Evolutionary conservation across 2,329 filamentous ascomycete genomes (phyloP), one percentile per base, ranked within the genome.

Genomic region (Laburnicola sp.): DNA sequence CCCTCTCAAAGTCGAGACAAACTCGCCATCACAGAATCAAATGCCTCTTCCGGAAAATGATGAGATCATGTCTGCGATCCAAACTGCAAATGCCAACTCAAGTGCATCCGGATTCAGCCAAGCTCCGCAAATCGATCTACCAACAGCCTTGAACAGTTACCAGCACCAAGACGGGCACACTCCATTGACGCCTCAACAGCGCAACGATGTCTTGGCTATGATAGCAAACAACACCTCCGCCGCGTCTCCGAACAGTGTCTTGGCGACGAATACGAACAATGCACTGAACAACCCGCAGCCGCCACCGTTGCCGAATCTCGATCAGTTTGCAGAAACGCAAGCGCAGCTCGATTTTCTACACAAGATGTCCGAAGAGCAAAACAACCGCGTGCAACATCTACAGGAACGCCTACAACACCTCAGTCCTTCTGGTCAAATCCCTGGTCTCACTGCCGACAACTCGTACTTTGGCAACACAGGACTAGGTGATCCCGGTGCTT

Each of bases 301-400:
- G 0, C 82, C 82, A 0, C 74, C 78, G 1, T 80, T 83, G 73
- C 79, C 81, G 1, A 75, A 78, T 10, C 75, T 90, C 21, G 79
- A 82, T 44, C 80, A 86, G 34, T 82, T 94, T 55, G 82, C 80
- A 39, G 82, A 82, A 53, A 92, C 87, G 3, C 82, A 87, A 54
- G 79, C 86, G 10, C 88, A 96, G 56, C 82, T 97, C 26, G 89
- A 94, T 45, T 82, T 88, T 27, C 79, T 97, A 2, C 84, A 89
- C 56, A 86, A 86, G 37, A 78, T 96, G 63, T 89, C 95, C 66
- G 83, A 84, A 23, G 86, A 93, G 53, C 91, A 96, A 64, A 86
- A 88, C 53, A 81, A 81, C 41, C 87, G 88, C 42, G 87, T 97
- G 1, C 84, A 89, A 54, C 85, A 89, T 51, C 78, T 97, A 7